Evolutionary conservation across 192 early-diverging fungal species (phyloP), one percentile per base, ranked within the genome.

Genomic region (Mortierella alpina): DNA sequence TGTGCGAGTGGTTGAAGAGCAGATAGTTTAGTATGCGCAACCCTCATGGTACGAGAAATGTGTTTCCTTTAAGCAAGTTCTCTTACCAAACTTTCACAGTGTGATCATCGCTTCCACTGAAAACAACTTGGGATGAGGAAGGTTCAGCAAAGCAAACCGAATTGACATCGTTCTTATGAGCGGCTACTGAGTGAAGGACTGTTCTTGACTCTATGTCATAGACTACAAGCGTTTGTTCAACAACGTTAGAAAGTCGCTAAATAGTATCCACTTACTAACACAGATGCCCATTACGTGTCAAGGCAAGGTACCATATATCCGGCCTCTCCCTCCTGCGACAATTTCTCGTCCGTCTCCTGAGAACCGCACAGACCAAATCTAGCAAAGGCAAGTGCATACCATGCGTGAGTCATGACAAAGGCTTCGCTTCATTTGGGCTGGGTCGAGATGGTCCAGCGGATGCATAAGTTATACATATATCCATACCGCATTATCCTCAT

Each of bases 121-220:
- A 83, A 5, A 94, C 68, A 20, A 94, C 81, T 53, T 94, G 86
- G 3, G 88, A 84, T 4, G 74, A 74, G 9, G 68, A 53, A 9
- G 76, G 75, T 50, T 89, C 88, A 11, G 86, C 84, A 80, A 85
- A 87, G 49, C 86, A 86, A 4, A 89, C 88, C 39, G 91, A 86
- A 70, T 93, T 93, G 8, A 94, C 91, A 72, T 94, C 90, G 61
- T 91, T 86, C 0, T n/a, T 13, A 73, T 93, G 92, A 2, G 85
- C 91, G 0, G 39, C 31, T 7, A 88, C 84, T 59, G 84, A 58
- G 58, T 87, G 86, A 17, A 92, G 54, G 6, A 89, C 82, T 18
- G 62, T 75, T 20, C 82, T 83, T 44, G 69, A 68, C 57, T 87
- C 88, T 44, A 92, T 86, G 71, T 93, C 90, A 60, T 87, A 89